Conservation (phyloP, 192 early-diverging fungal genomes). For the Linnemannia elongata region DNA sequence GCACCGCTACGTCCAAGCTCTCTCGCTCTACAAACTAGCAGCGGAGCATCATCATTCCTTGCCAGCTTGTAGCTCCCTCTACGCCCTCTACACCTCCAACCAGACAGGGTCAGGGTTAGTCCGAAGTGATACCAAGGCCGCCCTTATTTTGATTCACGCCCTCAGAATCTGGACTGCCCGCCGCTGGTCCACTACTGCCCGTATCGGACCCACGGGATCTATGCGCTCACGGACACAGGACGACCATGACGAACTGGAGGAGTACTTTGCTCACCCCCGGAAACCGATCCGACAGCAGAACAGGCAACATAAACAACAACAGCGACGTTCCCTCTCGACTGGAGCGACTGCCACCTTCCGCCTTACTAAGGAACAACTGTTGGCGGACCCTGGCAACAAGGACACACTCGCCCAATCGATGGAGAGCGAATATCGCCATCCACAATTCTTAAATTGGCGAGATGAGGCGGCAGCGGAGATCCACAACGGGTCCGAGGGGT, state of each 20-base stretch:
- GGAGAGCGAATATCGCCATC: conserved; percentile 42
- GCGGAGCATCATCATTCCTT: conserved; percentile 44
- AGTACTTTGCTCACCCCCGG: conserved; percentile 53
- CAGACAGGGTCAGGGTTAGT: conserved; percentile 30
- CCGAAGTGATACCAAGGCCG: conserved; percentile 46
- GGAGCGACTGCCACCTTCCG: conserved; percentile 20
- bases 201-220: not conserved
- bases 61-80: conserved; percentile 47
- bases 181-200: conserved; percentile 29
- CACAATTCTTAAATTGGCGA: conserved; percentile 10
- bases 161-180: conserved; percentile 52
- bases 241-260: conserved; percentile 44
- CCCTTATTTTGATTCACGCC: conserved; percentile 39
- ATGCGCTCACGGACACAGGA: conserved; percentile 19
- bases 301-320: not conserved
- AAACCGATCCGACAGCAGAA: not conserved
- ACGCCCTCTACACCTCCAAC: conserved; percentile 49
- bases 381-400: not conserved
- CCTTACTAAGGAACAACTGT: not conserved
- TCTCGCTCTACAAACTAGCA: conserved; percentile 40
- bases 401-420: conserved; percentile 15
- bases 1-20: conserved; percentile 41
- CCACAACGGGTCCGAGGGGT: not conserved
- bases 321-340: not conserved
- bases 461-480: not conserved